Base-by-base conservation (phyloP, 2,329 filamentous ascomycete species). In the Fusarium chlamydosporum region DNA sequence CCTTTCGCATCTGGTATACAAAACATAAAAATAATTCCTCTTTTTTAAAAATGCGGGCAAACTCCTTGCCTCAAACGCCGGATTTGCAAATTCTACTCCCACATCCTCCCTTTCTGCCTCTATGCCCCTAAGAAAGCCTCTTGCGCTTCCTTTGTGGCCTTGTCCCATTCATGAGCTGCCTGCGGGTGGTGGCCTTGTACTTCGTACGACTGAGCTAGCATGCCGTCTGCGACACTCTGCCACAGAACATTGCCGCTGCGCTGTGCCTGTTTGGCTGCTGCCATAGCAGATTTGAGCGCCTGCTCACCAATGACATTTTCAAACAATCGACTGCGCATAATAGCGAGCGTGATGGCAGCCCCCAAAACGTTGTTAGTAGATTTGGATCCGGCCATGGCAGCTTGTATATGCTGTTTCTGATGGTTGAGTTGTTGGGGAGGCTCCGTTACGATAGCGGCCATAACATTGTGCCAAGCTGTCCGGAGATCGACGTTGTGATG, bases 261-360 rank as follows among this genome's bases (percentile, higher is more conserved):
- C 68, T 87, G 86, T 7, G 91, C 90, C 80, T 92, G 90, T 41
- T 85, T 86, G 26, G 86, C 85, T 26, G 89, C 91, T 1, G 92
- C 91, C 67, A 86, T 85, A 6, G 91, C 90, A 74, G 91, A 92
- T 80, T 94, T 94, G 61, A 92, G 84, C 0, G 91, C 91, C 77
- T 94, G 92, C 61, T 92, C 91, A 50, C 93, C 93, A 6, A 96
- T 88, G 15, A 94, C 91, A 61, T 91, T 91, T 45, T 91, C 90
- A 78, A 94, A 97, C 74, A 97, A 91, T 52, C 89, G 88, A 74
- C 87, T 89, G 53, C 92, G 91, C 91, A 97, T 96, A 68, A 96
- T 90, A 71, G 90, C 94, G 61, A 97, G 87, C 7, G 91, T 90
- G 68, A 97, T 91, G 47, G 90, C 90, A n/a, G 94, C 86, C 55